These are phyloP conservation scores for Parastagonospora avenae DNA, from an alignment of 2,329 filamentous ascomycete species.

Conservation along the genomic window DNA sequence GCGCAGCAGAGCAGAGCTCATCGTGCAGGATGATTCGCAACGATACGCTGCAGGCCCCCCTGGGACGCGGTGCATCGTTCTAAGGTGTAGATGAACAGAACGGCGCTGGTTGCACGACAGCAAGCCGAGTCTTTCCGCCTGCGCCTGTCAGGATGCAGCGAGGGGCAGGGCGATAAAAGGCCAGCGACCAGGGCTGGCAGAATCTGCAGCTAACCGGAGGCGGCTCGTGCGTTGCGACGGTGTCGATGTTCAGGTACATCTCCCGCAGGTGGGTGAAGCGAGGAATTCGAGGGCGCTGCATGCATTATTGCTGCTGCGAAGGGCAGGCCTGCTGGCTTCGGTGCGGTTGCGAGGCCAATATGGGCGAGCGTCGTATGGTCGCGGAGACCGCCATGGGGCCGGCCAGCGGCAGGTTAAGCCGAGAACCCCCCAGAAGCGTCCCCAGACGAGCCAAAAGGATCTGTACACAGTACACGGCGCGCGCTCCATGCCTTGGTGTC, in stretches of 20 bases:
- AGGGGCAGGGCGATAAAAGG: slow-evolving; percentile 18
- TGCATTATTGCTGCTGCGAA: background rate
- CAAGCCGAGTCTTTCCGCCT: slow-evolving; percentile 35
- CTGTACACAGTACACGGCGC: slow-evolving; percentile 28
- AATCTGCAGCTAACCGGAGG: slow-evolving; percentile 28
- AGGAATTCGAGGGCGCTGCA: background rate
- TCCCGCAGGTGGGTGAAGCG: slow-evolving; percentile 20
- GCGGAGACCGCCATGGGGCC: background rate
- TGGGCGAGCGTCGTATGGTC: background rate
- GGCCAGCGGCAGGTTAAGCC: slow-evolving; percentile 12
- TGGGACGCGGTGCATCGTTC: slow-evolving; percentile 21
- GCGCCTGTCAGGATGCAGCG: slow-evolving; percentile 14
- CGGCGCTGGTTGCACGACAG: slow-evolving; percentile 29
- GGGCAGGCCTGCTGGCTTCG: slow-evolving; percentile 4
- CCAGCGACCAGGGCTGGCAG: slow-evolving; percentile 10
- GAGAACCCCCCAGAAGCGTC: slow-evolving; percentile 7
- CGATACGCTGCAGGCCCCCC: slow-evolving; percentile 19
- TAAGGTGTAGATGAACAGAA: slow-evolving; percentile 40
- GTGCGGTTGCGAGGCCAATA: too few relatives aligned
- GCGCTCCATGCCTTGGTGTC: slow-evolving; percentile 21
- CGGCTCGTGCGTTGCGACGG: slow-evolving; percentile 27
- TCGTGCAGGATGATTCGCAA: slow-evolving; percentile 31
- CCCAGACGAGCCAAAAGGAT: slow-evolving; percentile 15
- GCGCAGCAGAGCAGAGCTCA: slow-evolving; percentile 20
- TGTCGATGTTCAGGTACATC: slow-evolving; percentile 37